Evolutionary conservation across 176 grass and related monocot species (phyloP), one percentile per base, ranked within the genome.

Genomic region (Avena insularis): DNA sequence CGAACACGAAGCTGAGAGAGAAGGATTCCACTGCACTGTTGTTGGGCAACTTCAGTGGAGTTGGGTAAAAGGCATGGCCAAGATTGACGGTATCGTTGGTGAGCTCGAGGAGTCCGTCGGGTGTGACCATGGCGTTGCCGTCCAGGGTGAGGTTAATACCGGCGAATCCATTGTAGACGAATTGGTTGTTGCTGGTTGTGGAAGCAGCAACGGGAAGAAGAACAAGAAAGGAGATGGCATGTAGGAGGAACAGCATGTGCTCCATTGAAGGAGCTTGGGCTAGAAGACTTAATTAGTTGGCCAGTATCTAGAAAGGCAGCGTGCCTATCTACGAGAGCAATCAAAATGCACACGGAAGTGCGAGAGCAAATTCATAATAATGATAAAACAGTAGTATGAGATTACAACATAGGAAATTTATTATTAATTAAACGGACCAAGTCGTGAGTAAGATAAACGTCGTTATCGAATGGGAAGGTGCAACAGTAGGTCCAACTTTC

Each of bases 131-230:
- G 62, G 62, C 62, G 62, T 65, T 65, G 62, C 62, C 62, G 1
- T 65, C 62, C 12, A 65, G 62, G 62, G 62, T 65, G 62, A 65
- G 62, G 62, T 65, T 65, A 65, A 65, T 12, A 31, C 62, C 62
- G 2, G 62, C 4, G 25, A 65, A 65, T 31, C 62, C 62, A 65
- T 65, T 65, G 62, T 29, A 65, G 62, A 31, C 62, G 62, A 65
- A 65, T 65, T 65, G 62, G 25, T 0, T 4, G 25, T 13, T 65
- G 25, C 62, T 65, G 25, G 62, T 65, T 65, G 62, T 65, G 62
- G 62, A 65, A 65, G 62, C 23, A 31, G 62, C 23, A 65, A 65
- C 12, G 12, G 29, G 62, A 65, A 65, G 62, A 65, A 65, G 62
- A 31, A 65, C 12, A 12, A 65, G 23, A 12, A 65, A 65, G 62